phyloP scores from a whole-genome alignment of 2,329 filamentous ascomycete genomes.

The Fusarium setosum region DNA sequence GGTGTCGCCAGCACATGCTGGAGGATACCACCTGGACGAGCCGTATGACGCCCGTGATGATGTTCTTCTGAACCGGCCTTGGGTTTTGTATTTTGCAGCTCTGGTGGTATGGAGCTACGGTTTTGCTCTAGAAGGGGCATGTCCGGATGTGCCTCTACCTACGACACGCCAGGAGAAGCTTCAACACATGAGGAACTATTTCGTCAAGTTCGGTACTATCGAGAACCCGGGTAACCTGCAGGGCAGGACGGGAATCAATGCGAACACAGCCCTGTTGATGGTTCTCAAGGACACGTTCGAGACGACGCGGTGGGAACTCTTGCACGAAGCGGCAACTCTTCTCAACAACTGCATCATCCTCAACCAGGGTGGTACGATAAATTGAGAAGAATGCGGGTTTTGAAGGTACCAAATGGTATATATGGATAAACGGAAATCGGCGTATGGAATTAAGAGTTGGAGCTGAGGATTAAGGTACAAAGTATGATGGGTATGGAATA shows the following conservation, averaged over 20 bases:
- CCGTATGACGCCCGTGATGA: constrained; percentile 88
- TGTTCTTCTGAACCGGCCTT: constrained; percentile 88
- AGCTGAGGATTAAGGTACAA: constrained; percentile 3
- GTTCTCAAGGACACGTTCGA: constrained; percentile 85
- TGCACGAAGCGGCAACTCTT: constrained; percentile 86
- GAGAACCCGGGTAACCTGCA: constrained; percentile 82
- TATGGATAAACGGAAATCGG: constrained; percentile 16
- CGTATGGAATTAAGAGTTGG: constrained; percentile 6
- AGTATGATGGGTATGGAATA: constrained; percentile 18
- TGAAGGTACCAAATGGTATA: constrained; percentile 4
- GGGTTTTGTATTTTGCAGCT: constrained; percentile 94
- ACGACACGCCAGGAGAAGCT: constrained; percentile 73
- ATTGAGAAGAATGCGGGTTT: constrained; percentile 21
- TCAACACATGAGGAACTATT: constrained; percentile 82
- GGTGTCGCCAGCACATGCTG: constrained; percentile 49
- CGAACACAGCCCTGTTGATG: constrained; percentile 83
- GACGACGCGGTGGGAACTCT: constrained; percentile 88
- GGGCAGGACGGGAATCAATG: constrained; percentile 79
- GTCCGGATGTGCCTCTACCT: constrained; percentile 64
- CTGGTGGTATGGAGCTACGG: constrained; percentile 97
- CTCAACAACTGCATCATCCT: constrained; percentile 81
- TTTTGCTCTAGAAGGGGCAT: constrained; percentile 86
- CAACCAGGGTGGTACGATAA: constrained; percentile 46
- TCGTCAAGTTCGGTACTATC: constrained; percentile 78
- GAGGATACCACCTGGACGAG: constrained; percentile 55